These are phyloP conservation scores for Leptographium flavum DNA, from an alignment of 2,329 filamentous ascomycete species.

Conservation along the genomic window DNA sequence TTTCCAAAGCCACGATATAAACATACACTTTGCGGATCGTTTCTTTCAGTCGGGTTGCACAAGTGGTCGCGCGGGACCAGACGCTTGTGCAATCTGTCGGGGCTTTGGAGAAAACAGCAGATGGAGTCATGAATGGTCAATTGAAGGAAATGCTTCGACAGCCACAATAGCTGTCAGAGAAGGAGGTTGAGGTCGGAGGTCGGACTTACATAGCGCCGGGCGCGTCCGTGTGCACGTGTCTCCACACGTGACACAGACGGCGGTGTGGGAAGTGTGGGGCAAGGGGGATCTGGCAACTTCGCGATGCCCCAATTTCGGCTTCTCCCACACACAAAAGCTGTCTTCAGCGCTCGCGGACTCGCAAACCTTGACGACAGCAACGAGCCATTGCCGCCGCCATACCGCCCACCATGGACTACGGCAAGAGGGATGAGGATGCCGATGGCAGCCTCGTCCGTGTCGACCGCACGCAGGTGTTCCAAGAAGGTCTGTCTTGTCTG, in stretches of 20 bases:
- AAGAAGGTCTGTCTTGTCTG: conserved; percentile 81
- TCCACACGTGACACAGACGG: background rate
- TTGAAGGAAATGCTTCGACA: no score
- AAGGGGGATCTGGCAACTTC: conserved; percentile 12
- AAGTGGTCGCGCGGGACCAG: no score
- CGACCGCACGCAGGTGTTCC: conserved; percentile 93
- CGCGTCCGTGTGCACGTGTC: background rate
- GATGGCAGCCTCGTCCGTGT: conserved; percentile 91
- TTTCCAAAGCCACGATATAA: no score
- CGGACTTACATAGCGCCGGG: no score
- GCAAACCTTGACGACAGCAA: background rate
- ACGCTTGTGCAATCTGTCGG: no score
- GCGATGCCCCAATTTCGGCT: conserved; percentile 11
- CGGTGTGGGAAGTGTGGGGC: conserved; percentile 8
- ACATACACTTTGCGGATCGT: no score
- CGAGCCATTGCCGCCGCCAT: conserved; percentile 1
- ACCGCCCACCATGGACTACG: conserved; percentile 68
- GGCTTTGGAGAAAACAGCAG: no score
- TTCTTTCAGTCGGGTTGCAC: no score
- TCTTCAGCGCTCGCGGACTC: background rate
- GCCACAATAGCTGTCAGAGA: no score
- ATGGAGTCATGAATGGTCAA: no score
- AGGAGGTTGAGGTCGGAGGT: no score
- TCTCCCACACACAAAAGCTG: conserved; percentile 5
- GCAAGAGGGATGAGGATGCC: conserved; percentile 98